phyloP scores from a whole-genome alignment of 495 filamentous ascomycete species.

The Entonaema liquescens region DNA sequence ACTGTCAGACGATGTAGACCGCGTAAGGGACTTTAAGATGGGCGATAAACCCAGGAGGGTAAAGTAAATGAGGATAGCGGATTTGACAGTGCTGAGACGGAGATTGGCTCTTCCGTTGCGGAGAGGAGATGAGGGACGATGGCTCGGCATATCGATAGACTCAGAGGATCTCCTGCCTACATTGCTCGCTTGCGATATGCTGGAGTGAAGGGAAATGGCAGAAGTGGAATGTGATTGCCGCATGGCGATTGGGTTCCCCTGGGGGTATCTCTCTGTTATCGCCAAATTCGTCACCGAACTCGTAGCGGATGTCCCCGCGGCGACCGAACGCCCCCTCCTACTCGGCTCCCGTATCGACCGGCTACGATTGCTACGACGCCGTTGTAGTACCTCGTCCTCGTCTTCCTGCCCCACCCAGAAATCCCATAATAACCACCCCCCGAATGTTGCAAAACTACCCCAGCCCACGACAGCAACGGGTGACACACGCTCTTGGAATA shows the following conservation, averaged over 20 bases:
- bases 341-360: constrained; percentile 38
- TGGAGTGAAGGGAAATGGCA: constrained; percentile 50
- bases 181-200: constrained; percentile 47
- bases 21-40: constrained; percentile 92
- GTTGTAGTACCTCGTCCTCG: constrained; percentile 47
- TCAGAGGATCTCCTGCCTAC: constrained; percentile 36
- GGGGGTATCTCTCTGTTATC: constrained; percentile 38
- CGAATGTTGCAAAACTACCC: constrained; percentile 80
- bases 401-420: constrained; percentile 75
- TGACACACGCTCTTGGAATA: constrained; percentile 82
- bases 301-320: constrained; percentile 45
- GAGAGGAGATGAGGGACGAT: constrained; percentile 39
- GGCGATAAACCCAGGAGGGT: constrained; percentile 89
- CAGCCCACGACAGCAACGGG: constrained; percentile 87
- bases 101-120: constrained; percentile 48
- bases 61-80: constrained; percentile 91
- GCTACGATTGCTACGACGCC: constrained; percentile 44
- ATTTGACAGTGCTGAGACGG: constrained; percentile 71
- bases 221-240: constrained; percentile 45
- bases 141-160: constrained; percentile 30
- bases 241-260: constrained; percentile 28
- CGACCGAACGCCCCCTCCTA: constrained; percentile 41
- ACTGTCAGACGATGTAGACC: constrained; percentile 86
- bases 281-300: constrained; percentile 54
- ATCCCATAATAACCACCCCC: constrained; percentile 94